A percentile compares a stretch with the other conserved stretches of the same genome.
These are phyloP conservation scores for Amanita muscaria DNA, from an alignment of 768 basidiomycete genomes.

Conservation along the genomic window DNA sequence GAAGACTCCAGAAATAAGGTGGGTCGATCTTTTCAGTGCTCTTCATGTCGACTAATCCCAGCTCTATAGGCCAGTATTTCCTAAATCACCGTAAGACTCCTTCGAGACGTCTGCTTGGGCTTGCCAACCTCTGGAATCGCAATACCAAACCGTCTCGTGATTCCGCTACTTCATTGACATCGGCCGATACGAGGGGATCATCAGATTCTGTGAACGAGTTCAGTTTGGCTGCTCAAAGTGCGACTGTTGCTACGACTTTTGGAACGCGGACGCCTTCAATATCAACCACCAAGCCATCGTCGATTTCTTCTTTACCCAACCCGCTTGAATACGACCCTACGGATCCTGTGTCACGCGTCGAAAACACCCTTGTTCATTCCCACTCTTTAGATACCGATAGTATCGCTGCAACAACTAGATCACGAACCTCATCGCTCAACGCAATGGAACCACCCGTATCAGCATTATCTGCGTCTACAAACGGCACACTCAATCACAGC, in stretches of 20 bases:
- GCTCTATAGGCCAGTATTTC: conserved; percentile 21
- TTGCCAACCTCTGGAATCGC: conserved; percentile 1
- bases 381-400: not conserved
- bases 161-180: not conserved
- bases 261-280: conserved; percentile 1
- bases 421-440: not conserved
- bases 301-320: no score
- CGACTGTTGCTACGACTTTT: not conserved
- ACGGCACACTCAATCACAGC: conserved; percentile 1
- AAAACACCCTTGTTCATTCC: not conserved
- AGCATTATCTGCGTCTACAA: conserved; percentile 1
- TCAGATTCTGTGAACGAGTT: not conserved
- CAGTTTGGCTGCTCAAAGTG: not conserved
- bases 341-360: not conserved
- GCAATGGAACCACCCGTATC: not conserved
- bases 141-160: not conserved
- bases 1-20: conserved; percentile 3
- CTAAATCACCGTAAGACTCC: conserved; percentile 19
- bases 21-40: conserved; percentile 4
- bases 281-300: no score
- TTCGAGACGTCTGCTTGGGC: conserved; percentile 15
- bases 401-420: not conserved
- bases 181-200: not conserved
- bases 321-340: no score
- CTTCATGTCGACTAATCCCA: conserved; percentile 16